phyloP scores from a whole-genome alignment of 2,329 filamentous ascomycete species.

The Clarireedia monteithiana region DNA sequence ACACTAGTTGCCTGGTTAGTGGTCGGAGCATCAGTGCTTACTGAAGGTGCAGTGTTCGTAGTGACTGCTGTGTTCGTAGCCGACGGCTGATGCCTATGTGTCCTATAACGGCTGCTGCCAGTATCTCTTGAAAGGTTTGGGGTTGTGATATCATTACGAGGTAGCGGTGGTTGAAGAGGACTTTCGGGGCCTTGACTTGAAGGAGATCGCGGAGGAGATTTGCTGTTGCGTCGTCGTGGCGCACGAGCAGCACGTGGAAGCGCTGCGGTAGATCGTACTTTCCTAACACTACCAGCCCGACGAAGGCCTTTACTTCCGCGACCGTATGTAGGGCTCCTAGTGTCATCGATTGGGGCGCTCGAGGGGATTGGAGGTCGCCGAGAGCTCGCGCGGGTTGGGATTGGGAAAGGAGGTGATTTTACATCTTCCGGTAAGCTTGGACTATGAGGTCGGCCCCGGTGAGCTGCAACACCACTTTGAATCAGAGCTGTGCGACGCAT shows the following conservation, averaged over 20 bases:
- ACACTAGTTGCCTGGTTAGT: conserved; percentile 65
- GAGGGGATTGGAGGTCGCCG: conserved; percentile 59
- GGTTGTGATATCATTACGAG: conserved; percentile 62
- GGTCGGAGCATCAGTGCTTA: background rate
- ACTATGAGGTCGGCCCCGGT: conserved; percentile 55
- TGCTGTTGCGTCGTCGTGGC: conserved; percentile 42
- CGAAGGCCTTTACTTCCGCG: conserved; percentile 44
- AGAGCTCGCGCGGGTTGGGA: conserved; percentile 83
- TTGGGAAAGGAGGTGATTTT: conserved; percentile 75
- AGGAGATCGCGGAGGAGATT: conserved; percentile 58
- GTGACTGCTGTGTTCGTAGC: conserved; percentile 43
- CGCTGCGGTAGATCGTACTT: conserved; percentile 74
- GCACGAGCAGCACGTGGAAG: conserved; percentile 49
- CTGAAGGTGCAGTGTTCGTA: conserved; percentile 19
- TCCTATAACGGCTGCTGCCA: conserved; percentile 35
- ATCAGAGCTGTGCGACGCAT: conserved; percentile 77
- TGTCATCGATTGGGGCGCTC: conserved; percentile 62
- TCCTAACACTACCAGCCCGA: conserved; percentile 61
- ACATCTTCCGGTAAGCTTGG: conserved; percentile 54
- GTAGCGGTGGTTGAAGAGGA: conserved; percentile 63
- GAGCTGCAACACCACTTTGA: conserved; percentile 66
- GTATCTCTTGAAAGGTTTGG: conserved; percentile 38
- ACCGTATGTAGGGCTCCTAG: conserved; percentile 66
- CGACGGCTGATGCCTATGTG: conserved; percentile 50
- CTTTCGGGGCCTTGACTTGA: conserved; percentile 63